Evolutionary conservation across 2,329 filamentous ascomycete genomes (phyloP).

Genomic region (Talaromyces albobiverticillius): DNA sequence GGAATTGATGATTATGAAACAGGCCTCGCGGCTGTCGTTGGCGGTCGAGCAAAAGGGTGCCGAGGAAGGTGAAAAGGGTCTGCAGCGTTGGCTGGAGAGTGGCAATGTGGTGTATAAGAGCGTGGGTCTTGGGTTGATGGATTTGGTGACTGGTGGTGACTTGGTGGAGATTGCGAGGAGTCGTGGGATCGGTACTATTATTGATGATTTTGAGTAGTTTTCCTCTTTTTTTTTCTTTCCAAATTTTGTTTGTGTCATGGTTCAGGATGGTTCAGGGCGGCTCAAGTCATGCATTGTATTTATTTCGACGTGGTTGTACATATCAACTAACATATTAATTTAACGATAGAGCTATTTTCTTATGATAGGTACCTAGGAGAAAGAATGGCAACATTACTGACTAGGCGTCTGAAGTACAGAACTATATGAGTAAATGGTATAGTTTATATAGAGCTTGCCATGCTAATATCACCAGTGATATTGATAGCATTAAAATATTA

Average conservation of each 20-base stretch:
- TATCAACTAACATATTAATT: too few species aligned
- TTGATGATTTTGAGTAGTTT: conserved; percentile 40
- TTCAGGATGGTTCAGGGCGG: too few species aligned
- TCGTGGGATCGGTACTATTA: conserved; percentile 52
- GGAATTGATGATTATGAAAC: conserved; percentile 68
- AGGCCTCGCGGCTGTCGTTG: conserved; percentile 42
- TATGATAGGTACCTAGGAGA: too few species aligned
- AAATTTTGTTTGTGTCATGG: neutral
- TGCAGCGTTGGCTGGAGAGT: conserved; percentile 59
- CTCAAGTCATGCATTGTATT: too few species aligned
- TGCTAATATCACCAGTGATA: too few species aligned
- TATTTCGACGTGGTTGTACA: too few species aligned
- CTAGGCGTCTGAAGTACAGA: too few species aligned
- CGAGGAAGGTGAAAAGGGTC: conserved; percentile 36
- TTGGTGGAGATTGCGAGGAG: conserved; percentile 56
- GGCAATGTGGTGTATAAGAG: conserved; percentile 70
- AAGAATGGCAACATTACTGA: too few species aligned
- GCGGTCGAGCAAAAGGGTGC: conserved; percentile 25
- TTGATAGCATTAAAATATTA: too few species aligned
- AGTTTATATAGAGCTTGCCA: too few species aligned
- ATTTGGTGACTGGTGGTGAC: conserved; percentile 61
- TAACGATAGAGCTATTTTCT: too few species aligned
- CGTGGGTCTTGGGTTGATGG: conserved; percentile 67
- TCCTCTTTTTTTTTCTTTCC: neutral
- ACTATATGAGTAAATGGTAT: too few species aligned